Percentiles rank a stretch among this genome's conserved stretches.
phyloP scores from a whole-genome alignment of 371 early-diverging fungal species.

The Vittaforma corneae region DNA sequence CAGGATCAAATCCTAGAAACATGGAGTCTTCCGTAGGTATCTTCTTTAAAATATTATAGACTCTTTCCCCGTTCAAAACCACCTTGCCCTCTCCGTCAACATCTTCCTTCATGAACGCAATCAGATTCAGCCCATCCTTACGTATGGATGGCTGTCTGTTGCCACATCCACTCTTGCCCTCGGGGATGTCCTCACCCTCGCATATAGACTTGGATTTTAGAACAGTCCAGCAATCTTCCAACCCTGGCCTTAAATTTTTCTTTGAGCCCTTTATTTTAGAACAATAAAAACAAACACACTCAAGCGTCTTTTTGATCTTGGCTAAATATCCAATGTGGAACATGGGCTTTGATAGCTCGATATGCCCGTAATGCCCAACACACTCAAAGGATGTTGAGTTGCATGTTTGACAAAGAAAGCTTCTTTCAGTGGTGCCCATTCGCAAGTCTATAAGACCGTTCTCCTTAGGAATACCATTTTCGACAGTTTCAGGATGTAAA shows the following conservation, averaged over 20 bases:
- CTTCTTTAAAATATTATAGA: conserved; percentile 72
- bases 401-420: conserved; percentile 91
- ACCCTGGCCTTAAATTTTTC: conserved; percentile 60
- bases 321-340: conserved; percentile 69
- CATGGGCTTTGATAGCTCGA: conserved; percentile 90
- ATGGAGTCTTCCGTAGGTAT: conserved; percentile 77
- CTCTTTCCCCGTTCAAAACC: conserved; percentile 66
- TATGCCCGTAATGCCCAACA: conserved; percentile 96
- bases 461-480: conserved; percentile 77
- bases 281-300: conserved; percentile 92
- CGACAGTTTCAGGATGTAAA: conserved; percentile 82
- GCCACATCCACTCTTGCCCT: conserved; percentile 65
- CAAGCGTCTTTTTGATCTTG: conserved; percentile 82
- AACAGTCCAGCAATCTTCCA: conserved; percentile 74
- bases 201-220: conserved; percentile 76
- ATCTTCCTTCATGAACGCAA: conserved; percentile 61
- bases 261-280: conserved; percentile 80
- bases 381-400: conserved; percentile 85
- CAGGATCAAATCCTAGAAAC: conserved; percentile 76
- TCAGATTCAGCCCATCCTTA: conserved; percentile 75
- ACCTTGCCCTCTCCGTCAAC: conserved; percentile 57
- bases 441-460: conserved; percentile 86
- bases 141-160: conserved; percentile 75
- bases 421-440: conserved; percentile 94
- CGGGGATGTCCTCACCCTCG: conserved; percentile 65